These are phyloP conservation scores for Pseudopithomyces chartarum DNA, from an alignment of 2,329 filamentous ascomycete genomes.

Conservation along the genomic window DNA sequence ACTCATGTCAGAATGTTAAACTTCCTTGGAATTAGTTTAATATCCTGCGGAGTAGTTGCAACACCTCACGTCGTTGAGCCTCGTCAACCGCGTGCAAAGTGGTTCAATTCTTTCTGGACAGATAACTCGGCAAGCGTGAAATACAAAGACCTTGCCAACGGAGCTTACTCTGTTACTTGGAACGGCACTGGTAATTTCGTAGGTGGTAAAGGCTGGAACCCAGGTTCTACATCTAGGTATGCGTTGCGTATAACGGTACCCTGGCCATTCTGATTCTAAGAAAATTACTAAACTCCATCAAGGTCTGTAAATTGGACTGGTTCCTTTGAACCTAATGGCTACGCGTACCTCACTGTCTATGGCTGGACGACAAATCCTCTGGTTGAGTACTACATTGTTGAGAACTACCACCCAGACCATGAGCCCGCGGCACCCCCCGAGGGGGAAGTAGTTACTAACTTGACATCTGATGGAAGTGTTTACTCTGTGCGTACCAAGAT, in stretches of 20 bases:
- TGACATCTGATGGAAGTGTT: constrained; percentile 52
- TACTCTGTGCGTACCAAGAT: constrained; percentile 57
- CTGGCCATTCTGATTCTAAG: too few relatives aligned
- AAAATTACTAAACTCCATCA: too few relatives aligned
- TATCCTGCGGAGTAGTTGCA: neutral
- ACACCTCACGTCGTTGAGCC: neutral
- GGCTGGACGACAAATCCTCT: constrained; percentile 60
- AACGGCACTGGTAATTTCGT: neutral
- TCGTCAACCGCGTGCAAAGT: neutral
- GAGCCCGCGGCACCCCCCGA: constrained; percentile 48
- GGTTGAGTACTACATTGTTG: constrained; percentile 63
- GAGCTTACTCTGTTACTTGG: neutral
- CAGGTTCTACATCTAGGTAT: neutral
- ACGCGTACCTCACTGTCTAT: constrained; percentile 51
- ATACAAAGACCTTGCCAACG: neutral
- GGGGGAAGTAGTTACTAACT: constrained; percentile 54
- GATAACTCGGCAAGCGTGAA: neutral
- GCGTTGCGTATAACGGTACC: neutral
- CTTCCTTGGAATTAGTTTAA: neutral
- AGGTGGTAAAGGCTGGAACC: neutral
- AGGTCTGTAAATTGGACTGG: constrained; percentile 23
- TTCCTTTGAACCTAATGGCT: constrained; percentile 26
- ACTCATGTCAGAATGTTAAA: neutral
- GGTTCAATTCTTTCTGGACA: neutral
- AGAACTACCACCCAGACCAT: constrained; percentile 54